These are phyloP conservation scores for Botrytis elliptica DNA, from an alignment of 2,329 filamentous ascomycete genomes.

Conservation along the genomic window DNA sequence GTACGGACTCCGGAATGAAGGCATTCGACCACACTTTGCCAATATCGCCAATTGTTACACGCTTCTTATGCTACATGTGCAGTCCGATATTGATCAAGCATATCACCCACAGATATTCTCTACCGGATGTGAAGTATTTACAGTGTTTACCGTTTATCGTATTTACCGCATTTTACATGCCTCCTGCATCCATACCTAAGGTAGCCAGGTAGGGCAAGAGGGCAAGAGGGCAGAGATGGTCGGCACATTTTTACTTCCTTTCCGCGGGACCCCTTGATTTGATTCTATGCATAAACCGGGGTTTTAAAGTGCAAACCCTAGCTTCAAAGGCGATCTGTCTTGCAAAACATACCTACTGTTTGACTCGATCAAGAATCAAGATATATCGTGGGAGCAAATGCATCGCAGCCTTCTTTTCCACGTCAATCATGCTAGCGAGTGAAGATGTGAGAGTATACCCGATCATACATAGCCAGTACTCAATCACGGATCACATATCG, in stretches of 20 bases:
- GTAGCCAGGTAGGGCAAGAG: background rate
- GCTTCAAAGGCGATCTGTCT: background rate
- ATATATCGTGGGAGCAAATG: background rate
- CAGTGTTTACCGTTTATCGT: background rate
- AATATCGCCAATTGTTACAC: slow-evolving; percentile 3
- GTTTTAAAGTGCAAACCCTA: background rate
- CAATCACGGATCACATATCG: background rate
- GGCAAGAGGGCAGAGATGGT: background rate
- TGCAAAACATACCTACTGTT: background rate
- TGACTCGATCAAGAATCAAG: background rate
- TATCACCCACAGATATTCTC: background rate
- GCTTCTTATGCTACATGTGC: background rate
- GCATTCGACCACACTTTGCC: background rate
- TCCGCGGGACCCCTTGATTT: slow-evolving; percentile 6
- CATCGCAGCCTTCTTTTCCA: background rate
- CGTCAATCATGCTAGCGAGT: background rate
- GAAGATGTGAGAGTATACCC: too few relatives aligned
- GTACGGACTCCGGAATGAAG: background rate
- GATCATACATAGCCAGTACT: background rate
- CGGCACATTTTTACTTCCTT: background rate
- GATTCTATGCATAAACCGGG: slow-evolving; percentile 9
- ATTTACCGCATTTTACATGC: background rate
- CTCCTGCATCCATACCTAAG: background rate
- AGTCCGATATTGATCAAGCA: background rate
- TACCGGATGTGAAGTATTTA: background rate